A percentile compares a stretch with the other conserved stretches of the same genome.
phyloP scores from a whole-genome alignment of 441 rosid species.

The Eruca vesicaria region DNA sequence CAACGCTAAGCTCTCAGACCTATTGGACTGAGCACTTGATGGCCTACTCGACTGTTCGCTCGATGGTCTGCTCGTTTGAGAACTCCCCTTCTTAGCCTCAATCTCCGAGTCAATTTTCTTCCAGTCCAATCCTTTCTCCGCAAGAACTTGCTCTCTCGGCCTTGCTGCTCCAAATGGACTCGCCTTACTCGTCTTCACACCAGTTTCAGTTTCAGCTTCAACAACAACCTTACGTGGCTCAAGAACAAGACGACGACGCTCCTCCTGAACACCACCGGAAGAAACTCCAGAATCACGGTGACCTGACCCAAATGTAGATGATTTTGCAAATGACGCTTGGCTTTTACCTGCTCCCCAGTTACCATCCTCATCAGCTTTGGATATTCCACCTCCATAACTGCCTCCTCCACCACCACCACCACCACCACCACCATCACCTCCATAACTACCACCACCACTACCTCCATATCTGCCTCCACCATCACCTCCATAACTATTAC shows the following conservation, averaged over 20 bases:
- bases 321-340: conserved; percentile 37
- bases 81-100: conserved; percentile 70
- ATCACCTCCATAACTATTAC: conserved; percentile 23
- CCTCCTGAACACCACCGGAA: conserved; percentile 56
- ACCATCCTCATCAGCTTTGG: conserved; percentile 50
- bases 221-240: conserved; percentile 61
- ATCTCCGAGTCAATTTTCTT: conserved; percentile 75
- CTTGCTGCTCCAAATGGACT: conserved; percentile 92
- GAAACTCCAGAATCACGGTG: conserved; percentile 51
- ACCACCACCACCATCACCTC: conserved; percentile 44
- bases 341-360: conserved; percentile 62
- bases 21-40: conserved; percentile 83
- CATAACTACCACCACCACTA: not conserved
- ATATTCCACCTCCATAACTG: conserved; percentile 48
- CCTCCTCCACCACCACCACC: conserved; percentile 46
- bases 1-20: conserved; percentile 64
- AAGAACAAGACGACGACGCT: conserved; percentile 69
- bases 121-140: conserved; percentile 95
- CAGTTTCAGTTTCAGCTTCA: conserved; percentile 31
- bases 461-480: not conserved
- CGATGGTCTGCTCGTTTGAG: conserved; percentile 59
- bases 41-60: conserved; percentile 67
- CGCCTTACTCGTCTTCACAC: conserved; percentile 56
- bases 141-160: conserved; percentile 92
- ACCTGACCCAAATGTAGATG: conserved; percentile 69